A percentile compares a stretch with the other conserved stretches of the same genome.
Evolutionary conservation across 2,329 filamentous ascomycete genomes (phyloP).

Genomic region (Epicoccum sorghinum): DNA sequence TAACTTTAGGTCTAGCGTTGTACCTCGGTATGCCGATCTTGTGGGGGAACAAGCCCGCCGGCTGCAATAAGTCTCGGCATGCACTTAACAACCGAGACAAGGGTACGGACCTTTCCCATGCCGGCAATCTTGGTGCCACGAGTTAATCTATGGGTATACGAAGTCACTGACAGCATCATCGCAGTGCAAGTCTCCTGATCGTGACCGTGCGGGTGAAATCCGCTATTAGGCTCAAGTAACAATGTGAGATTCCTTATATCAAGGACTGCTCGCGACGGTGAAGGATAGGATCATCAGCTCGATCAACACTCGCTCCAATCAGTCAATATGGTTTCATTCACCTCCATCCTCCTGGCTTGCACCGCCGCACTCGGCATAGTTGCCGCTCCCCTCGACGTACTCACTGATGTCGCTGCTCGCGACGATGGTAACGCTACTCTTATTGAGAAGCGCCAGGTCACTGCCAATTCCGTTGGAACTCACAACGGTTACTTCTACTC

Average conservation of each 20-base stretch:
- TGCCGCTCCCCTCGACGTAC: slow-evolving; percentile 27
- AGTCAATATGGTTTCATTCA: slow-evolving; percentile 31
- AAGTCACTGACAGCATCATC: background rate
- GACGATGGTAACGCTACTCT: slow-evolving; percentile 28
- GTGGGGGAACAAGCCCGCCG: slow-evolving; percentile 7
- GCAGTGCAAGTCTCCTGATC: background rate
- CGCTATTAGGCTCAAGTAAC: background rate
- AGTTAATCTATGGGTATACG: background rate
- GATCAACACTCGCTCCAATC: background rate
- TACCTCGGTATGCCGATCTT: background rate
- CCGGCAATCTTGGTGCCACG: background rate
- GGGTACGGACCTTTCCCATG: background rate
- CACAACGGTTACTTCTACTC: slow-evolving; percentile 60
- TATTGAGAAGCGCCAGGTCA: slow-evolving; percentile 32
- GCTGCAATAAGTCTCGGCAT: slow-evolving; percentile 9
- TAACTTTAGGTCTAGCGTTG: background rate
- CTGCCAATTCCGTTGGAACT: slow-evolving; percentile 56
- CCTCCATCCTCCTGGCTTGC: slow-evolving; percentile 26
- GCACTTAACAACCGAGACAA: slow-evolving; percentile 4
- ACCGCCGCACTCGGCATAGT: slow-evolving; percentile 22
- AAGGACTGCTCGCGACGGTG: background rate
- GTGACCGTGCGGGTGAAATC: background rate
- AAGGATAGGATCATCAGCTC: background rate
- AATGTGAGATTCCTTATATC: background rate
- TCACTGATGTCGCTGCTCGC: slow-evolving; percentile 19